Base-by-base conservation (phyloP, 148 eudicot genomes). In the Hydrangea macrophylla region DNA sequence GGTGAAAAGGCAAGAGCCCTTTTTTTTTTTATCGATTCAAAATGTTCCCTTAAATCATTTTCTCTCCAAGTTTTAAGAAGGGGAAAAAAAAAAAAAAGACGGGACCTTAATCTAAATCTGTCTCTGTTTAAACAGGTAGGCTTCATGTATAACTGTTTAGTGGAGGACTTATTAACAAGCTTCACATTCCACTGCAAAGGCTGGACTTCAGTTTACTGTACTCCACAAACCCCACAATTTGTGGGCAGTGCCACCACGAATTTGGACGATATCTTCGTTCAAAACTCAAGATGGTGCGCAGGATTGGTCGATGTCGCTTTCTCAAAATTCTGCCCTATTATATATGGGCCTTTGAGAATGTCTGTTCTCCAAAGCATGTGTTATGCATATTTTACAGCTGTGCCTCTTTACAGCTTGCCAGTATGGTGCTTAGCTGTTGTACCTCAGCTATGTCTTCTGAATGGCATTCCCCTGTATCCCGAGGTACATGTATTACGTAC, bases 81-180 rank as follows among this genome's bases (percentile, higher is more conserved):
- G 15, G 11, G 11, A 42, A 42, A 18, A 42, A 42, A 4, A 10
- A 10, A 10, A 42, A 42, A 13, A 12, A 10, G 2, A 10, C 17
- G 17, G 17, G 53, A 45, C n/a, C 32, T 20, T 48, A 36, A 17
- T 57, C 5, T 1, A 6, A 33, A 22, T 23, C n/a, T n/a, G n/a
- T n/a, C n/a, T n/a, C n/a, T n/a, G n/a, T n/a, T n/a, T 0, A 13
- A 73, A 68, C 70, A 88, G 92, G 77, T 80, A 20, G 96, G 96
- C 11, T 87, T 80, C 79, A 40, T 71, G 39, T 88, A 85, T n/a
- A 30, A 63, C 12, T 55, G 80, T 22, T 69, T 87, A 22, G 77
- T 22, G 18, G 96, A 90, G 61, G 92, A 88, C 40, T 68, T 64
- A 24, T 77, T 88, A 55, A 90, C 96, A 3, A 69, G 89, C 1